Percentiles rank a stretch among this genome's conserved stretches.
Evolutionary conservation across 2,329 filamentous ascomycete genomes (phyloP).

Genomic region (Scolecobasidium constrictum): DNA sequence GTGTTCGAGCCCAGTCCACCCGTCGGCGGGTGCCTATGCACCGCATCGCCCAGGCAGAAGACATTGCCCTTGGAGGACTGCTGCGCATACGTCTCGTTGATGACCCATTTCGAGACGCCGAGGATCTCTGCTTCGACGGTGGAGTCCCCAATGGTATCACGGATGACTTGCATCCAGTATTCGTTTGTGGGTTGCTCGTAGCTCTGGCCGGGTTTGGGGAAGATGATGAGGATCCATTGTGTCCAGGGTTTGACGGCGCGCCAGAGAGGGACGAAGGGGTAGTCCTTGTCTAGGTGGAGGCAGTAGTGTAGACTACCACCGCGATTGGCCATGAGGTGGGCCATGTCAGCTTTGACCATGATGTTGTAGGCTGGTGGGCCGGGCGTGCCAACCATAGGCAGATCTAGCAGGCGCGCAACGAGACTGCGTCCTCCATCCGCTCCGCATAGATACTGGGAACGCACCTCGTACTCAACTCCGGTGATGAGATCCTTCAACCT

Average conservation of each 20-base stretch:
- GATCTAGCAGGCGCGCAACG: constrained; percentile 34
- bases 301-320: constrained; percentile 52
- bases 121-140: constrained; percentile 39
- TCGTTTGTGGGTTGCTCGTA: neutral
- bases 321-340: constrained; percentile 36
- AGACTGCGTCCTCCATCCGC: constrained; percentile 42
- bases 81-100: constrained; percentile 52
- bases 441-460: constrained; percentile 47
- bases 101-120: constrained; percentile 45
- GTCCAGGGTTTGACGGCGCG: neutral
- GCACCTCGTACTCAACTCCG: constrained; percentile 29
- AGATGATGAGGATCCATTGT: neutral
- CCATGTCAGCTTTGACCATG: constrained; percentile 39
- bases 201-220: neutral
- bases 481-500: neutral
- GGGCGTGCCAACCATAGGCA: constrained; percentile 35
- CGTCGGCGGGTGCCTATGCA: constrained; percentile 46
- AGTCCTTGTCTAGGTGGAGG: constrained; percentile 42
- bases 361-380: constrained; percentile 41
- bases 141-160: constrained; percentile 40
- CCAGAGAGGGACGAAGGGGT: constrained; percentile 41
- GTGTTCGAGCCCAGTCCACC: constrained; percentile 30
- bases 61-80: constrained; percentile 35
- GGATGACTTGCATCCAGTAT: neutral
- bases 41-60: constrained; percentile 46